Conservation (phyloP, 495 filamentous ascomycete species). For the Aspergillus egyptiacus region DNA sequence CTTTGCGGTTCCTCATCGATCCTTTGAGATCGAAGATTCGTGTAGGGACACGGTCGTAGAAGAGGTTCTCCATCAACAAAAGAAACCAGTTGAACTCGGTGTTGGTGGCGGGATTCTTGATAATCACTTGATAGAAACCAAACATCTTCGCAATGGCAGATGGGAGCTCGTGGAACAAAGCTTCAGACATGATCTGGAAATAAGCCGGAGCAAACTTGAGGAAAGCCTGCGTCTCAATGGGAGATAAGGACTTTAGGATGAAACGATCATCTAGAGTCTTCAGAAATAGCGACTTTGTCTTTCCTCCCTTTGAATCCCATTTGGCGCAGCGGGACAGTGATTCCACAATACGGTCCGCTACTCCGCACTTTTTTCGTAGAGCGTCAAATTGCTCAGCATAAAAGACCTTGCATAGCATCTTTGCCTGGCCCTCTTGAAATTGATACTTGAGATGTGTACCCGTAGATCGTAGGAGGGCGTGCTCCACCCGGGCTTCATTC, state of each 20-base stretch:
- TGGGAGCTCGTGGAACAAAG: constrained; percentile 91
- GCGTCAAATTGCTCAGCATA: constrained; percentile 98
- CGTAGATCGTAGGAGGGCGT: constrained; percentile 69
- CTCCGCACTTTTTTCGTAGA: constrained; percentile 83
- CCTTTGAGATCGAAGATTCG: constrained; percentile 98
- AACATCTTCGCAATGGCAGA: constrained; percentile 99
- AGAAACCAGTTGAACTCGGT: constrained; percentile 93
- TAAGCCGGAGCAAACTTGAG: constrained; percentile 92
- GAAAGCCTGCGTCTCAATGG: constrained; percentile 89
- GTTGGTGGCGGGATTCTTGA: constrained; percentile 89
- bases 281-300: constrained; percentile 96
- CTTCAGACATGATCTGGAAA: constrained; percentile 94
- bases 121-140: constrained; percentile 93
- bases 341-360: constrained; percentile 89
- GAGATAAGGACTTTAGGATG: constrained; percentile 81
- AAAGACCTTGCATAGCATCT: constrained; percentile 96
- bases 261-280: constrained; percentile 95
- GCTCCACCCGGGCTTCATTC: constrained; percentile 56
- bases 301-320: constrained; percentile 98
- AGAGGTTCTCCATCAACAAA: constrained; percentile 96
- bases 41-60: constrained; percentile 87
- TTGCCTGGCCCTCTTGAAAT: constrained; percentile 83
- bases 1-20: constrained; percentile 95
- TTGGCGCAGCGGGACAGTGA: constrained; percentile 91
- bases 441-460: constrained; percentile 93